A percentile compares a stretch with the other conserved stretches of the same genome.
These are phyloP conservation scores for Kurtzmaniella cleridarum DNA, from an alignment of 805 yeast species.

Conservation along the genomic window DNA sequence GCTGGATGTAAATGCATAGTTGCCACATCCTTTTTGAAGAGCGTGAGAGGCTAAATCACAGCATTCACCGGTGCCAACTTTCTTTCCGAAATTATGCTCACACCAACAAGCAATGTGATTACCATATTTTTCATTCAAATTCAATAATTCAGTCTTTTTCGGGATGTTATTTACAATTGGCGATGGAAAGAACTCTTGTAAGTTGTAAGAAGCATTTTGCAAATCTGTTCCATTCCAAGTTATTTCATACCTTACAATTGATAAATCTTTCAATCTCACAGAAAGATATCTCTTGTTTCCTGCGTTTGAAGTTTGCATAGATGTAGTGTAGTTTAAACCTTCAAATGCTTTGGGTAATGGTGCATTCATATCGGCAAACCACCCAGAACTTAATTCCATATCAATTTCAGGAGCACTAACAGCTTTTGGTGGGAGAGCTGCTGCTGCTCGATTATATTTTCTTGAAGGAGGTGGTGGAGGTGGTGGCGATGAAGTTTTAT, in stretches of 20 bases:
- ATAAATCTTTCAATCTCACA: conserved; percentile 38
- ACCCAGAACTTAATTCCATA: conserved; percentile 38
- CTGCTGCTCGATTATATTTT: conserved; percentile 16
- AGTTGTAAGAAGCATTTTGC: conserved; percentile 17
- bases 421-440: conserved; percentile 12
- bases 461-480: conserved; percentile 30
- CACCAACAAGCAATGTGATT: conserved; percentile 52
- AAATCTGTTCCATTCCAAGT: conserved; percentile 32
- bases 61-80: conserved; percentile 55
- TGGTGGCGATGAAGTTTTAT: conserved; percentile 6
- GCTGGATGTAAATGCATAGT: conserved; percentile 49
- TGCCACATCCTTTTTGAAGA: conserved; percentile 49
- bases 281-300: conserved; percentile 22
- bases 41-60: conserved; percentile 59
- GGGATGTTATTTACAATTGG: conserved; percentile 31
- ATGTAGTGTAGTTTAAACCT: conserved; percentile 28
- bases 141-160: conserved; percentile 22
- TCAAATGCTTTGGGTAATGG: conserved; percentile 34
- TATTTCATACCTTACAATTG: conserved; percentile 29
- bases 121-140: conserved; percentile 38
- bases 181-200: conserved; percentile 36
- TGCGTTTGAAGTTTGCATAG: conserved; percentile 11
- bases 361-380: conserved; percentile 37
- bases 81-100: conserved; percentile 41
- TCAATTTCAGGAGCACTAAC: conserved; percentile 32